Evolutionary conservation across 495 filamentous ascomycete species (phyloP).

Genomic region (Trichoderma orchidacearum): DNA sequence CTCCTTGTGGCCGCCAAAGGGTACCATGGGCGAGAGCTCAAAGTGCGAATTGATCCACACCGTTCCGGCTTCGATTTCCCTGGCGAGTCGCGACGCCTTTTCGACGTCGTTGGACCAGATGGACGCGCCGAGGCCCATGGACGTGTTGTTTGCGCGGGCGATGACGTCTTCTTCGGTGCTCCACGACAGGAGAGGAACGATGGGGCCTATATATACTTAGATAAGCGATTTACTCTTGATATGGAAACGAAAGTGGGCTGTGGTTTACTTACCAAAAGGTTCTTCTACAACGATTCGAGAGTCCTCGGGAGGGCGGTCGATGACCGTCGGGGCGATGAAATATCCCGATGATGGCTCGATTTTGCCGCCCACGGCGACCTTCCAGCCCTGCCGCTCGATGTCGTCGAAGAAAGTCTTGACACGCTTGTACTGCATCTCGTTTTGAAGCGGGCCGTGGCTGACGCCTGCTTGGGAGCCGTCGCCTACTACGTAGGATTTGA

Average conservation of each 20-base stretch:
- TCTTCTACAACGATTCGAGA: conserved; percentile 30
- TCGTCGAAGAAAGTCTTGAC: conserved; percentile 34
- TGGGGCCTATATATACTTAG: conserved; percentile 19
- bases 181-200: conserved; percentile 44
- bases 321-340: conserved; percentile 33
- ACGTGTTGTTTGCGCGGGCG: conserved; percentile 39
- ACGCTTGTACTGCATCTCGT: conserved; percentile 42
- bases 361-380: conserved; percentile 28
- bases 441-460: conserved; percentile 45
- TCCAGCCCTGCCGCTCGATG: conserved; percentile 28
- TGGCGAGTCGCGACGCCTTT: conserved; percentile 35
- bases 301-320: conserved; percentile 31
- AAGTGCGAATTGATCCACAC: conserved; percentile 43
- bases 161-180: conserved; percentile 43
- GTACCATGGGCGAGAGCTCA: background rate
- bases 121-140: conserved; percentile 42
- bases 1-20: conserved; percentile 42
- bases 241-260: background rate
- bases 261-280: conserved; percentile 22
- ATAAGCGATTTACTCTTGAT: no score
- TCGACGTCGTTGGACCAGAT: conserved; percentile 40
- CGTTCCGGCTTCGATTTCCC: conserved; percentile 37
- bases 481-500: conserved; percentile 30
- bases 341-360: conserved; percentile 12
- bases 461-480: conserved; percentile 24